Percentiles rank a stretch among this genome's conserved stretches.
phyloP scores from a whole-genome alignment of 2,329 filamentous ascomycete species.

The Epichloe sibirici region DNA sequence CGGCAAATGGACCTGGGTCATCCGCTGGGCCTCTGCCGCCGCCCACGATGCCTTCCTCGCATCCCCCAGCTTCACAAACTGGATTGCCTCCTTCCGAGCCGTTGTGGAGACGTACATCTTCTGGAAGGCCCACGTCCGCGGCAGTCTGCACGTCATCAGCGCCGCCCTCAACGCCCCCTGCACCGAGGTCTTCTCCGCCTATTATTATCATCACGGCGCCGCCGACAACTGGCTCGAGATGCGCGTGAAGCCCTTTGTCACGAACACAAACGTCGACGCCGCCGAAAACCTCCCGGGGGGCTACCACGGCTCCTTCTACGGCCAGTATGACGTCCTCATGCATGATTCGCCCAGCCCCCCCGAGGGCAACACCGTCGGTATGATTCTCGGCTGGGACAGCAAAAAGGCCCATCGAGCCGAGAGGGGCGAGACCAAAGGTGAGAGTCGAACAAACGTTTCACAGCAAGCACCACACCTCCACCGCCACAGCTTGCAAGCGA shows the following conservation, averaged over 20 bases:
- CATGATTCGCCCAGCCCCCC: conserved; percentile 17
- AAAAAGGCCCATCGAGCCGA: conserved; percentile 25
- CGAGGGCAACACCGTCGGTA: conserved; percentile 18
- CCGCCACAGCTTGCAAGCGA: no score
- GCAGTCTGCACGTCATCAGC: conserved; percentile 7
- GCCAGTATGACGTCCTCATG: conserved; percentile 20
- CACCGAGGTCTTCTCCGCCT: conserved; percentile 26
- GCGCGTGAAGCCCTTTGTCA: conserved; percentile 18
- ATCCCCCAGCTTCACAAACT: conserved; percentile 28
- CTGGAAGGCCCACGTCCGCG: conserved; percentile 10
- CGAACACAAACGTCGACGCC: conserved; percentile 11
- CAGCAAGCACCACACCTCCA: not conserved
- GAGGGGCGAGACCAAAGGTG: conserved; percentile 19
- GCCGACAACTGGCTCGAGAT: conserved; percentile 19
- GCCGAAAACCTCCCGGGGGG: conserved; percentile 14
- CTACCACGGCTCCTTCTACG: conserved; percentile 20
- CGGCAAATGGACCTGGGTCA: conserved; percentile 19
- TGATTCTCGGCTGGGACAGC: conserved; percentile 28
- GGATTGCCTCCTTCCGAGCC: conserved; percentile 24
- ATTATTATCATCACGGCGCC: conserved; percentile 11
- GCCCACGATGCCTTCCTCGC: conserved; percentile 27
- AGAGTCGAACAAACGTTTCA: conserved; percentile 1
- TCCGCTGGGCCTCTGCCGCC: conserved; percentile 22
- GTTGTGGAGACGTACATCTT: conserved; percentile 16
- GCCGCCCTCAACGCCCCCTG: conserved; percentile 22